Percentiles rank a stretch among this genome's conserved stretches.
phyloP scores from a whole-genome alignment of 2,329 filamentous ascomycete species.

The Xylogone sp. region DNA sequence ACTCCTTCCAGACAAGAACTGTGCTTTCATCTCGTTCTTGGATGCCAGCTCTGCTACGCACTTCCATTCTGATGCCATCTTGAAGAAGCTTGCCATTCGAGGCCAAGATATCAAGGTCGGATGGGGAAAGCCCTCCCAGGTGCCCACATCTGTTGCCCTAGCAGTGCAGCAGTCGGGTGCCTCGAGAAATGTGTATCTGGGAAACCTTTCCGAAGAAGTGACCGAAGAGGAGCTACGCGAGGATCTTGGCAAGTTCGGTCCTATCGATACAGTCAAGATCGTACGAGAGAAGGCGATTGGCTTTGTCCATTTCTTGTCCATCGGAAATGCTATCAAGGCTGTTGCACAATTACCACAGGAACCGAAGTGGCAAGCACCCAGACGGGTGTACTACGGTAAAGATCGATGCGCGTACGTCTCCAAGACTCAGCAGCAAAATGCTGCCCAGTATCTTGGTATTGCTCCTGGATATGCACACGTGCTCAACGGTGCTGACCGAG shows the following conservation, averaged over 20 bases:
- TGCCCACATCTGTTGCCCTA: slow-evolving; percentile 94
- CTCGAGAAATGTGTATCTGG: slow-evolving; percentile 94
- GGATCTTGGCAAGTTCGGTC: slow-evolving; percentile 92
- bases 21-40: slow-evolving; percentile 98
- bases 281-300: slow-evolving; percentile 97
- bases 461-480: slow-evolving; percentile 95
- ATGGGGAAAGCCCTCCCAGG: slow-evolving; percentile 98
- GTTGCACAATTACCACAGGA: slow-evolving; percentile 95
- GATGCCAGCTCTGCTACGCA: slow-evolving; percentile 97
- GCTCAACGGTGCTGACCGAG: slow-evolving; percentile 90
- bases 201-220: slow-evolving; percentile 87
- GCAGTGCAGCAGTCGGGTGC: slow-evolving; percentile 97
- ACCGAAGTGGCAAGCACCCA: slow-evolving; percentile 91
- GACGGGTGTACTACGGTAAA: slow-evolving; percentile 97
- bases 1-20: slow-evolving; percentile 97
- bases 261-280: slow-evolving; percentile 96
- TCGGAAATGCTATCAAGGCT: slow-evolving; percentile 97
- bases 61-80: slow-evolving; percentile 98
- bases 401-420: slow-evolving; percentile 98
- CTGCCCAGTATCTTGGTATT: slow-evolving; percentile 95
- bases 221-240: slow-evolving; percentile 90
- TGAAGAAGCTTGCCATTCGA: slow-evolving; percentile 98
- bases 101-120: slow-evolving; percentile 99
- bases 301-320: slow-evolving; percentile 95
- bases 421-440: slow-evolving; percentile 99